Evolutionary conservation across 768 basidiomycete species (phyloP).

Genomic region (Omphalotus guepiniiformis): DNA sequence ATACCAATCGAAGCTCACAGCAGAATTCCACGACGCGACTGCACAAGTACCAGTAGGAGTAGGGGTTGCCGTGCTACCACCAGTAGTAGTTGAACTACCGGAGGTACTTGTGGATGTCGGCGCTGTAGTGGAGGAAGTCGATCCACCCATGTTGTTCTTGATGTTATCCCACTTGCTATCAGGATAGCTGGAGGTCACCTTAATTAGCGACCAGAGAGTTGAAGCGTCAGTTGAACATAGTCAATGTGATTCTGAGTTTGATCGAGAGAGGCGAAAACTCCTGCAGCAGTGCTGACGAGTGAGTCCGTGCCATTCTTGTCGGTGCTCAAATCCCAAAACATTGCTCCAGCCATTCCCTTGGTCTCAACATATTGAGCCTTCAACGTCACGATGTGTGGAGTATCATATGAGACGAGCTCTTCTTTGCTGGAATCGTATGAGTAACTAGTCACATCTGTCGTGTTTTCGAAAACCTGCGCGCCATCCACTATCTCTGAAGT

Average conservation of each 20-base stretch:
- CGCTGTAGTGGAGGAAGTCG: slow-evolving; percentile 18
- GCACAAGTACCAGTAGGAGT: slow-evolving; percentile 26
- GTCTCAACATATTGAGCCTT: slow-evolving; percentile 67
- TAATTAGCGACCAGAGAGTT: background rate
- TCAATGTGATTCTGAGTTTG: slow-evolving; percentile 61
- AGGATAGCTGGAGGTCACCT: slow-evolving; percentile 45
- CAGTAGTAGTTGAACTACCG: slow-evolving; percentile 17
- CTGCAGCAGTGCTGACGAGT: slow-evolving; percentile 47
- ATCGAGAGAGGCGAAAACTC: slow-evolving; percentile 50
- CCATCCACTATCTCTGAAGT: slow-evolving; percentile 34
- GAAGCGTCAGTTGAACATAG: slow-evolving; percentile 29
- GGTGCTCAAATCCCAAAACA: slow-evolving; percentile 66
- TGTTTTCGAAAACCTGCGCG: slow-evolving; percentile 61
- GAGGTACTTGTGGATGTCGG: slow-evolving; percentile 21
- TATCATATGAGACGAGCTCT: slow-evolving; percentile 77
- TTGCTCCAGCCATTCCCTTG: slow-evolving; percentile 60
- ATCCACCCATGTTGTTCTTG: slow-evolving; percentile 52
- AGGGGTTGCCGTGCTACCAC: slow-evolving; percentile 20
- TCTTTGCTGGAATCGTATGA: slow-evolving; percentile 65
- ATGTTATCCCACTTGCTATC: slow-evolving; percentile 72
- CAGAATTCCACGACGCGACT: slow-evolving; percentile 44
- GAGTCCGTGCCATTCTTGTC: slow-evolving; percentile 59
- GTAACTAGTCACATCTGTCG: slow-evolving; percentile 68
- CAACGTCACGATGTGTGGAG: slow-evolving; percentile 55
- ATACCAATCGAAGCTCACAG: slow-evolving; percentile 21